These are phyloP conservation scores for Entomortierella lignicola DNA, from an alignment of 192 early-diverging fungal species.

Conservation along the genomic window DNA sequence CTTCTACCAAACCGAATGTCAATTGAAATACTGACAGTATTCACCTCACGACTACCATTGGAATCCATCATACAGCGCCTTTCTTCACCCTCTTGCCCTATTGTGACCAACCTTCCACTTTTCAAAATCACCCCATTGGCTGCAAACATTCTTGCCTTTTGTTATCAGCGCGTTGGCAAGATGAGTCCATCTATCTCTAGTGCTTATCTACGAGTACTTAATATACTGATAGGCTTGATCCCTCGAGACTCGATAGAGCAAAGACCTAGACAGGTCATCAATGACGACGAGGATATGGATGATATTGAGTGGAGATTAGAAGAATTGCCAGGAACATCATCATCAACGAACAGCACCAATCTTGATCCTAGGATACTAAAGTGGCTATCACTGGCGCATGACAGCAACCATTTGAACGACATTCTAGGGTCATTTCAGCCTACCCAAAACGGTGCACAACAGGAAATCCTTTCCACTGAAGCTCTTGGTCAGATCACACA, in stretches of 20 bases:
- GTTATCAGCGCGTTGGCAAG: constrained; percentile 33
- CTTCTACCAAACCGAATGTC: constrained; percentile 59
- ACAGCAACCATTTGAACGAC: constrained; percentile 51
- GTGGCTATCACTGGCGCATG: constrained; percentile 55
- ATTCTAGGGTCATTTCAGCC: constrained; percentile 44
- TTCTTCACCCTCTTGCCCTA: constrained; percentile 53
- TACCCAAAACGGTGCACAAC: neutral
- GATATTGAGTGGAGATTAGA: constrained; percentile 28
- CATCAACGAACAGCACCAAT: neutral
- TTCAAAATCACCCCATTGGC: constrained; percentile 24
- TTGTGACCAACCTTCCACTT: constrained; percentile 55
- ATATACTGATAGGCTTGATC: constrained; percentile 43
- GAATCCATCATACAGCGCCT: constrained; percentile 51
- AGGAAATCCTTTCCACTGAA: constrained; percentile 17
- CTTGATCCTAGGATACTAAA: constrained; percentile 52
- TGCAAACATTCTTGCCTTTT: constrained; percentile 25
- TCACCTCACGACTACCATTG: constrained; percentile 56
- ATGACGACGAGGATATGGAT: constrained; percentile 59
- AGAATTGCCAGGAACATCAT: constrained; percentile 11
- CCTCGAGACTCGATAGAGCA: constrained; percentile 27
- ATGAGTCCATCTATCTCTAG: constrained; percentile 19
- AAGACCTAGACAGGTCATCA: constrained; percentile 16
- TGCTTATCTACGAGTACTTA: constrained; percentile 53
- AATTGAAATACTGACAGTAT: constrained; percentile 43
- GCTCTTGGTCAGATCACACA: constrained; percentile 51